A percentile compares a stretch with the other conserved stretches of the same genome.
These are phyloP conservation scores for Podaxis sp. DNA, from an alignment of 768 basidiomycete species.

Conservation along the genomic window DNA sequence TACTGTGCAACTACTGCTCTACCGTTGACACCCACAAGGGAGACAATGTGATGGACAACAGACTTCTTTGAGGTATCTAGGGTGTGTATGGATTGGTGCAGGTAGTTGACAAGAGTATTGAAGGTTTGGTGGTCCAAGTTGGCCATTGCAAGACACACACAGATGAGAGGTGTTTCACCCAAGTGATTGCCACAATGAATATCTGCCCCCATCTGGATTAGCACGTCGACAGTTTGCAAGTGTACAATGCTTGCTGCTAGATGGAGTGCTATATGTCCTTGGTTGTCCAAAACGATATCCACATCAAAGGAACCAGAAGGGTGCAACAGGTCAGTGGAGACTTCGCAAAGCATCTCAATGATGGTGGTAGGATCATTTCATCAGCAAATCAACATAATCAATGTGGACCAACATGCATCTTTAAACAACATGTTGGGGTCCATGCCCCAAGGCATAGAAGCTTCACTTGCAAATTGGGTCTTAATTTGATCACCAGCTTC, in stretches of 20 bases:
- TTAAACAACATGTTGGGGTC: too few species aligned
- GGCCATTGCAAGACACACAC: conserved; percentile 87
- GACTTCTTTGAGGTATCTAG: conserved; percentile 84
- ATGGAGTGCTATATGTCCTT: conserved; percentile 93
- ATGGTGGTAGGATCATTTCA: too few species aligned
- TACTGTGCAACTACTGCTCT: conserved; percentile 82
- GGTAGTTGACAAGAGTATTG: conserved; percentile 54
- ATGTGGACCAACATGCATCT: too few species aligned
- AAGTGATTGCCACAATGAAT: conserved; percentile 88
- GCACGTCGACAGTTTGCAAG: conserved; percentile 60
- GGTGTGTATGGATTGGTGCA: conserved; percentile 80
- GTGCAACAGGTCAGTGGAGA: too few species aligned
- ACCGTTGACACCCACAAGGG: conserved; percentile 89
- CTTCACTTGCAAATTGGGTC: too few species aligned
- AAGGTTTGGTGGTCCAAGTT: conserved; percentile 81
- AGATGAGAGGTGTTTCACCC: conserved; percentile 93
- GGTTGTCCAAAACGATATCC: conserved; percentile 88
- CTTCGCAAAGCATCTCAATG: too few species aligned
- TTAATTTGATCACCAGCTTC: too few species aligned
- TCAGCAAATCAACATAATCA: too few species aligned
- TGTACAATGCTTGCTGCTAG: conserved; percentile 87
- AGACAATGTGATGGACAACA: conserved; percentile 88
- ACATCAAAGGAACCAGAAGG: conserved; percentile 51
- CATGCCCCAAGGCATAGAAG: too few species aligned
- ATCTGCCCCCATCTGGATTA: conserved; percentile 82